phyloP scores from a whole-genome alignment of 169 alveolate species.

The Plasmodium knowlesi region DNA sequence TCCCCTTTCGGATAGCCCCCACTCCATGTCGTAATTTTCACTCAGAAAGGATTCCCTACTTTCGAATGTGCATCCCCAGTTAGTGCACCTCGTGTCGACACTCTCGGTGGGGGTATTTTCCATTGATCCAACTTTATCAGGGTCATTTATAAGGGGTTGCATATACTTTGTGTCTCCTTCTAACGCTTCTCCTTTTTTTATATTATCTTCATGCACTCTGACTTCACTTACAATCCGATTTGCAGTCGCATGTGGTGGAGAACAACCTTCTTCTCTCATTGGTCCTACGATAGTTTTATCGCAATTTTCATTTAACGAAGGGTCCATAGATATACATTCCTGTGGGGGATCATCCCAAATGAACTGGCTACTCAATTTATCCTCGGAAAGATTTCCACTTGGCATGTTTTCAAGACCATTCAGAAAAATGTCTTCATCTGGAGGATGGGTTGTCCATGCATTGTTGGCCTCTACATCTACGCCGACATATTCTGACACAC shows the following conservation, averaged over 20 bases:
- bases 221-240: not conserved
- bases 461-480: not conserved
- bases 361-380: not conserved
- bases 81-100: not conserved
- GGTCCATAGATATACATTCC: not conserved
- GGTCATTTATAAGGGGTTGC: not conserved
- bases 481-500: not conserved
- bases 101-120: not conserved
- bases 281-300: not conserved
- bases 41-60: too few relatives aligned
- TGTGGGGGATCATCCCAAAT: not conserved
- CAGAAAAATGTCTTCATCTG: not conserved
- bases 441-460: not conserved
- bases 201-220: not conserved
- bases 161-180: not conserved
- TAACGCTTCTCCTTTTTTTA: not conserved
- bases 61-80: not conserved
- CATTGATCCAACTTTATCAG: not conserved
- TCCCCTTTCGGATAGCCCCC: too few relatives aligned
- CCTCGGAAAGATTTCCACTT: not conserved
- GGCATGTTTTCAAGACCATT: not conserved
- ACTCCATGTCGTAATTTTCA: too few relatives aligned
- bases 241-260: not conserved
- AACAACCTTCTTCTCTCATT: not conserved
- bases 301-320: not conserved